Evolutionary conservation across 2,329 filamentous ascomycete genomes (phyloP), one percentile per base, ranked within the genome.

Genomic region (Ophiocordyceps camponoti-rufipedis): DNA sequence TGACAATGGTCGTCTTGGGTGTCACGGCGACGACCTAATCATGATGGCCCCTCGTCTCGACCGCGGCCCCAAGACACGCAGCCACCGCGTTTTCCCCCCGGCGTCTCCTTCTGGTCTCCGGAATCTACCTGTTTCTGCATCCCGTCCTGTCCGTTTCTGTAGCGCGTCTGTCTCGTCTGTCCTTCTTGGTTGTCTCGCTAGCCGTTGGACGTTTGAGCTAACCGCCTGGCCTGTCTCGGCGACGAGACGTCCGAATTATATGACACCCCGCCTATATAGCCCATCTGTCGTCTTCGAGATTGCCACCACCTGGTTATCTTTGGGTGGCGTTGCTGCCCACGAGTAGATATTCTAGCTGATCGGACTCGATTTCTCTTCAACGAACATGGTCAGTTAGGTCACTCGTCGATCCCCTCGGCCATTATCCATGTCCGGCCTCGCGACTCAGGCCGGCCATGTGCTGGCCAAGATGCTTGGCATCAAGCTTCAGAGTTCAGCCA

Each of bases 401-500:
- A 38, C 33, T 23, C 23, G 23, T 23, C 23, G 23, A 23, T 35
- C 32, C n/a, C 12, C 32, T 38, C 23, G 14, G 16, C 28, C 28
- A 18, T n/a, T 43, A 44, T 50, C 48, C 47, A 70, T 69, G 66
- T 44, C 62, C 16, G 50, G 47, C 49, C 56, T 53, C n/a, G 50
- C 57, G 29, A 73, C 71, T 53, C 80, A 81, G 60, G 53, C 82
- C 51, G 82, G 85, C 62, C 81, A 81, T 56, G 67, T 70, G 54
- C 62, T 94, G 60, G 88, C 87, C 58, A 91, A 85, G 61, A 71
- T 70, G 49, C 70, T 95, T 33, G 82, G 84, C 48, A 94, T 95
- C 70, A 84, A 91, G 61, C 67, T 94, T 31, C 73, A 88, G 48
- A 67, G 67, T 18, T 63, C 67, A 47, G 55, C 49, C 63, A 19